Conservation (phyloP, 768 basidiomycete species). For the Boletus pseudo-olivaceus region DNA sequence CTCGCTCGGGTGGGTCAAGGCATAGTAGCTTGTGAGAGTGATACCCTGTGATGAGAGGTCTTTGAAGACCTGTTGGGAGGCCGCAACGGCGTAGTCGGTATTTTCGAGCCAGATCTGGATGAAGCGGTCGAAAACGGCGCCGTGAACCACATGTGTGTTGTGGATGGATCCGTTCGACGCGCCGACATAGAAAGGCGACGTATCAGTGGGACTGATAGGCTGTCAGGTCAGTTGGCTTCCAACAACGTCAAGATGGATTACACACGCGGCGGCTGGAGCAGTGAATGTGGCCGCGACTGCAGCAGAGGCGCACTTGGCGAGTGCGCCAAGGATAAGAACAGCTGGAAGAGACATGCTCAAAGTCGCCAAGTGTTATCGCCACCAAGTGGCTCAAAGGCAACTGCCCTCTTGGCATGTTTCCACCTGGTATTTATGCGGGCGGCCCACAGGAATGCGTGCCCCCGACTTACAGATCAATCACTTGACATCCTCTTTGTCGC, state of each 20-base stretch:
- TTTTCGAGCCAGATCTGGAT: too few species aligned
- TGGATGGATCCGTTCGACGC: slow-evolving; percentile 39
- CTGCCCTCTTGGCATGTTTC: neutral
- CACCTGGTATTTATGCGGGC: slow-evolving; percentile 7
- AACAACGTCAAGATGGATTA: neutral
- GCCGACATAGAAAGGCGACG: slow-evolving; percentile 39
- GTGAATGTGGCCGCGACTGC: slow-evolving; percentile 21
- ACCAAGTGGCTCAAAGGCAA: neutral
- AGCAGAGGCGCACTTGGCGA: slow-evolving; percentile 13
- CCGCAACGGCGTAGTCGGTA: too few species aligned
- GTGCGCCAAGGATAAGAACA: slow-evolving; percentile 11
- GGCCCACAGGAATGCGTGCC: neutral
- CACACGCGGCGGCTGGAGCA: slow-evolving; percentile 19
- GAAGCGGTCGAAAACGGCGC: too few species aligned
- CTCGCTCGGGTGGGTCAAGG: slow-evolving; percentile 46
- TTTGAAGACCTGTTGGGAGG: slow-evolving; percentile 17
- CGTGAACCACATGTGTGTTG: too few species aligned
- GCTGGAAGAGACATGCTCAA: slow-evolving; percentile 5
- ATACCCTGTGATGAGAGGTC: slow-evolving; percentile 51
- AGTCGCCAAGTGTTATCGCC: neutral
- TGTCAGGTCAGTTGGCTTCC: slow-evolving; percentile 1
- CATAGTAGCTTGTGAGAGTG: slow-evolving; percentile 43
- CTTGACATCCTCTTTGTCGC: neutral
- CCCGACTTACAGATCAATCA: neutral
- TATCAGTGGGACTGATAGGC: slow-evolving; percentile 18